A percentile compares a stretch with the other conserved stretches of the same genome.
Evolutionary conservation across 306 rosid species (phyloP).

Genomic region (Vigna angularis): DNA sequence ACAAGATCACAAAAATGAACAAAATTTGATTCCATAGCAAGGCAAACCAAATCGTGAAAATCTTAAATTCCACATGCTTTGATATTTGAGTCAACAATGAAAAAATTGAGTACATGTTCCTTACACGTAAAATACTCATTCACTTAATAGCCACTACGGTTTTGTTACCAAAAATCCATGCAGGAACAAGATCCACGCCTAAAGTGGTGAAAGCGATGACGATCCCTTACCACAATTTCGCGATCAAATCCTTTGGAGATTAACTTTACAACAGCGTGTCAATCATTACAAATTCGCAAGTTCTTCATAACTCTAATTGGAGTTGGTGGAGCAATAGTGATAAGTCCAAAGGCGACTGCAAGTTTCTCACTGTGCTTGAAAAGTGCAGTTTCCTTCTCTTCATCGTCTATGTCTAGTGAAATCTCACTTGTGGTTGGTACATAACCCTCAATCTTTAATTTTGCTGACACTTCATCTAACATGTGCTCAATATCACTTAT

Average conservation of each 20-base stretch:
- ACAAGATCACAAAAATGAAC: slow-evolving; percentile 66
- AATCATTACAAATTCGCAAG: slow-evolving; percentile 84
- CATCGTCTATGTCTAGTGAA: slow-evolving; percentile 77
- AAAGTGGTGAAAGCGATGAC: slow-evolving; percentile 90
- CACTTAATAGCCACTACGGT: slow-evolving; percentile 11
- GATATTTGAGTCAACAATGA: slow-evolving; percentile 65
- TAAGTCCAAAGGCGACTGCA: slow-evolving; percentile 83
- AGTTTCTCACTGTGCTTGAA: slow-evolving; percentile 82
- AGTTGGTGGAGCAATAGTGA: slow-evolving; percentile 59
- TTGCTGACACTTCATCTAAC: slow-evolving; percentile 68
- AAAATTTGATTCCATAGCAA: slow-evolving; percentile 69
- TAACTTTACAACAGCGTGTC: slow-evolving; percentile 72
- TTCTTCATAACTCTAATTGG: slow-evolving; percentile 78
- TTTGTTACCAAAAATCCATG: slow-evolving; percentile 73
- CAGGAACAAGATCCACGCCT: slow-evolving; percentile 75
- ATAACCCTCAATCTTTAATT: slow-evolving; percentile 76
- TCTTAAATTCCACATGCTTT: slow-evolving; percentile 56
- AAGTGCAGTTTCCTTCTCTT: slow-evolving; percentile 78
- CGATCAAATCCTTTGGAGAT: slow-evolving; percentile 68
- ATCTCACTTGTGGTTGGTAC: slow-evolving; percentile 69
- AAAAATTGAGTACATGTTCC: slow-evolving; percentile 73
- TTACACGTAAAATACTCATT: slow-evolving; percentile 72
- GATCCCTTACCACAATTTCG: slow-evolving; percentile 76
- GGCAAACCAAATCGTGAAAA: slow-evolving; percentile 68
- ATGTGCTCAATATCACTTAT: slow-evolving; percentile 66